Evolutionary conservation across 352 stramenopile species (phyloP).

Genomic region (Globisporangium emineosum): DNA sequence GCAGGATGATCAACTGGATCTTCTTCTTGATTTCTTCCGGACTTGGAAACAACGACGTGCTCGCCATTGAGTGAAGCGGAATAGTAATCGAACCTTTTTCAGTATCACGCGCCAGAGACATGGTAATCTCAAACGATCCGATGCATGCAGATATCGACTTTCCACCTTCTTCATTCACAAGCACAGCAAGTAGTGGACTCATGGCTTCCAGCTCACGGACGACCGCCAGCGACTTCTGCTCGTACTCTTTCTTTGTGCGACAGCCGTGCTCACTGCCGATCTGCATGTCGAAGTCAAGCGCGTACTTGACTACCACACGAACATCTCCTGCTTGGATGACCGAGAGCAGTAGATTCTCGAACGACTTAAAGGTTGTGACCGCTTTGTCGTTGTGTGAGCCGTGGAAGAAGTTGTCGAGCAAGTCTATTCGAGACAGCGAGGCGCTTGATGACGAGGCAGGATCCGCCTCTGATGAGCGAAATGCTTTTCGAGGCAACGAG

Average conservation of each 20-base stretch:
- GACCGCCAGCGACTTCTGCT: constrained; percentile 35
- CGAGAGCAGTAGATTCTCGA: constrained; percentile 56
- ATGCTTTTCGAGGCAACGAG: background rate
- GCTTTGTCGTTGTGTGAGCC: constrained; percentile 47
- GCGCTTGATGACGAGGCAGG: background rate
- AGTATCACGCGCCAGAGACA: constrained; percentile 36
- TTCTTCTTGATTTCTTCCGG: constrained; percentile 49
- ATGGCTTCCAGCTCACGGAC: constrained; percentile 43
- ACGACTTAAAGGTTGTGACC: constrained; percentile 34
- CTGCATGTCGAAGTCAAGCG: constrained; percentile 32
- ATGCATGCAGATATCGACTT: constrained; percentile 17
- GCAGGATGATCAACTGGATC: constrained; percentile 48
- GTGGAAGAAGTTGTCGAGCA: constrained; percentile 62
- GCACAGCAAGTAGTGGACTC: constrained; percentile 44
- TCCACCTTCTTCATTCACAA: constrained; percentile 32
- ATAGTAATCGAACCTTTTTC: constrained; percentile 26
- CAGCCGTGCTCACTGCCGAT: constrained; percentile 45
- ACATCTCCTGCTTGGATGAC: constrained; percentile 53
- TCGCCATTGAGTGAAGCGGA: constrained; percentile 53
- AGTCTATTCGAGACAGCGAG: constrained; percentile 21
- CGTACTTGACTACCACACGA: constrained; percentile 36
- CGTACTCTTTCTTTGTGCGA: constrained; percentile 48
- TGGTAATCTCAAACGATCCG: constrained; percentile 52
- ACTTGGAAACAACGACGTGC: constrained; percentile 44
- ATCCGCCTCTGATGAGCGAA: background rate